Evolutionary conservation across 2,329 filamentous ascomycete species (phyloP), one percentile per base, ranked within the genome.

Genomic region (Mariannaea sp.): DNA sequence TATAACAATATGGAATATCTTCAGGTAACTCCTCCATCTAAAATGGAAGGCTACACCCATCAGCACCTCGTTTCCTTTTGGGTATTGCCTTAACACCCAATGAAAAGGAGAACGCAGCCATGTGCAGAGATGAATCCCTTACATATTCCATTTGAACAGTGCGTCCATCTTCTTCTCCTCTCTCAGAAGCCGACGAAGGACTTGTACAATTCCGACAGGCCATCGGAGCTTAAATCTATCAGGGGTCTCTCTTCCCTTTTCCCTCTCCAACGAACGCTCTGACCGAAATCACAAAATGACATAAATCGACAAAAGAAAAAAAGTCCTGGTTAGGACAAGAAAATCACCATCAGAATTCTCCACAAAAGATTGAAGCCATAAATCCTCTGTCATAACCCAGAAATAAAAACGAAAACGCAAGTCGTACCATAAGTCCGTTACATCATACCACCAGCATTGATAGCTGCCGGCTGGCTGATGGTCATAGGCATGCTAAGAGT

Each of bases 401-500:
- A 55, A 62, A 50, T 50, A 49, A 53, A 58, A 63, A 58, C 53
- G 53, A 61, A 65, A 57, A 62, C 45, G 57, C 59, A 54, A 64
- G 54, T 61, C 63, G 56, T 66, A 50, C 56, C 46, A 36, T 57
- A 36, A 56, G 27, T 56, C 53, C 57, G 51, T 72, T 70, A 76
- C 71, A 79, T 76, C 68, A 80, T 72, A 47, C 73, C 75, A 29
- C 74, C 73, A 1, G 76, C 73, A 57, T 76, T 75, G 58, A 77
- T 71, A 53, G 76, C 72, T 50, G 75, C 69, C 40, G 81, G 79
- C 48, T 81, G 78, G 72, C 81, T 84, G 62, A 85, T 81, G 12
- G 80, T 81, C 81, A 85, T 85, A 14, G 82, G 81, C 81, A 85
- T 84, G 73, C 81, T 83, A 48, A 85, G 75, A 38, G 81, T 83